Conservation (phyloP, 352 stramenopile species). For the Phytopythium ostracodes region DNA sequence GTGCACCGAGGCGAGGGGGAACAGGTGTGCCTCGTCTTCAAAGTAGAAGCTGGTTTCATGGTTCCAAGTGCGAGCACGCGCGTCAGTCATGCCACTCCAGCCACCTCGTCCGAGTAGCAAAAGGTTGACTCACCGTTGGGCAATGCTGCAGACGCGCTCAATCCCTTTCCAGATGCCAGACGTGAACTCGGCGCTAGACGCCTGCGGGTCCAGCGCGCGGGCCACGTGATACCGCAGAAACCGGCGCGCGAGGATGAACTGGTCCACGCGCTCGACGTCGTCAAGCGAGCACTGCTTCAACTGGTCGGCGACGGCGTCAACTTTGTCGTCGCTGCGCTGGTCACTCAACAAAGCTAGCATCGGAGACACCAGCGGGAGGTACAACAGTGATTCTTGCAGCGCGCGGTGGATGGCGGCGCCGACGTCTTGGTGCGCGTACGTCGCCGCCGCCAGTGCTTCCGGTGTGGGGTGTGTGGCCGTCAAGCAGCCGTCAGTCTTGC, state of each 20-base stretch:
- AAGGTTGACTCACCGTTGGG: conserved; percentile 30
- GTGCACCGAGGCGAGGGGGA: conserved; percentile 40
- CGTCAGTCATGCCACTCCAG: background rate
- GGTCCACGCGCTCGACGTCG: conserved; percentile 49
- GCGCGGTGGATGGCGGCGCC: conserved; percentile 71
- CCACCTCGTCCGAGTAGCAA: background rate
- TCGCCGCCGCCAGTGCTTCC: conserved; percentile 20
- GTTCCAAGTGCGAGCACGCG: background rate
- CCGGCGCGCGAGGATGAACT: conserved; percentile 48
- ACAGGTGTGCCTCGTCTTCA: conserved; percentile 68
- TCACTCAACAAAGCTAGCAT: conserved; percentile 18
- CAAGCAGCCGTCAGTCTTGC: conserved; percentile 12
- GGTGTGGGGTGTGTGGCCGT: conserved; percentile 12
- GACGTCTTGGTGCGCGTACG: conserved; percentile 71
- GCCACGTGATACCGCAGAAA: conserved; percentile 48
- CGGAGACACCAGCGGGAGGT: conserved; percentile 24
- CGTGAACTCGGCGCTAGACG: conserved; percentile 17
- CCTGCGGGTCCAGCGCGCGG: conserved; percentile 15
- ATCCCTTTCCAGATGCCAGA: conserved; percentile 22
- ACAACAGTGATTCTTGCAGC: conserved; percentile 49
- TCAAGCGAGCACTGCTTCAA: conserved; percentile 16
- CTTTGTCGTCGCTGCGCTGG: conserved; percentile 12
- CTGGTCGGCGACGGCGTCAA: background rate
- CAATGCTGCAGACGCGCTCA: conserved; percentile 40
- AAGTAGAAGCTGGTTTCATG: conserved; percentile 39